Conservation (phyloP, 2,329 filamentous ascomycete genomes). For the Podosphaera fusca region DNA sequence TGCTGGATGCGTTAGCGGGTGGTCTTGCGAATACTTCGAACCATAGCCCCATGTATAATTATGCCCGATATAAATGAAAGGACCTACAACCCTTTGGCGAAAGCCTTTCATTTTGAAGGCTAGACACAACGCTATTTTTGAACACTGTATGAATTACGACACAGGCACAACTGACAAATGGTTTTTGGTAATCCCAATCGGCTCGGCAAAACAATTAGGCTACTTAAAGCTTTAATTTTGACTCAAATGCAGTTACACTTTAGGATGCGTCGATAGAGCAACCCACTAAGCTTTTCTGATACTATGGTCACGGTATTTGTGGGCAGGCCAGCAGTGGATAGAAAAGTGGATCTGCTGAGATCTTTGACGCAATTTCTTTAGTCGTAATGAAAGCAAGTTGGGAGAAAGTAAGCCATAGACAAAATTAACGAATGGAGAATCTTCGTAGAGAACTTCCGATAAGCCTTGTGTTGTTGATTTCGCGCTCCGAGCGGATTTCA, state of each 20-base stretch:
- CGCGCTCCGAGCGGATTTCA: neutral
- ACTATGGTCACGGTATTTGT: neutral
- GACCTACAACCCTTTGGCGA: slow-evolving; percentile 81
- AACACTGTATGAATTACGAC: neutral
- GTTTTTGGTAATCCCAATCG: neutral
- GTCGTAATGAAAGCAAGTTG: neutral
- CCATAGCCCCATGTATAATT: neutral
- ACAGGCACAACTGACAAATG: neutral
- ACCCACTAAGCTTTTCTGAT: neutral
- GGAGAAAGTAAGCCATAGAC: neutral
- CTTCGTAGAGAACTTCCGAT: neutral
- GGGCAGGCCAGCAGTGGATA: neutral
- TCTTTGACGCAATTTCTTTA: neutral
- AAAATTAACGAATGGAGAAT: neutral
- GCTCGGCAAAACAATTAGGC: no score
- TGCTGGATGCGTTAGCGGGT: slow-evolving; percentile 31
- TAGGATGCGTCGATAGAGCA: neutral
- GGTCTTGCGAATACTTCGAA: neutral
- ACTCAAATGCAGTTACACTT: neutral
- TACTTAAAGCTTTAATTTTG: neutral
- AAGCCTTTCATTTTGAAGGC: slow-evolving; percentile 72
- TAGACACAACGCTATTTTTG: neutral
- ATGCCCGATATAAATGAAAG: slow-evolving; percentile 4
- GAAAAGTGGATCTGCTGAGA: neutral
- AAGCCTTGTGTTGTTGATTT: neutral